These are phyloP conservation scores for Neurospora sp. DNA, from an alignment of 2,329 filamentous ascomycete species.

Conservation along the genomic window DNA sequence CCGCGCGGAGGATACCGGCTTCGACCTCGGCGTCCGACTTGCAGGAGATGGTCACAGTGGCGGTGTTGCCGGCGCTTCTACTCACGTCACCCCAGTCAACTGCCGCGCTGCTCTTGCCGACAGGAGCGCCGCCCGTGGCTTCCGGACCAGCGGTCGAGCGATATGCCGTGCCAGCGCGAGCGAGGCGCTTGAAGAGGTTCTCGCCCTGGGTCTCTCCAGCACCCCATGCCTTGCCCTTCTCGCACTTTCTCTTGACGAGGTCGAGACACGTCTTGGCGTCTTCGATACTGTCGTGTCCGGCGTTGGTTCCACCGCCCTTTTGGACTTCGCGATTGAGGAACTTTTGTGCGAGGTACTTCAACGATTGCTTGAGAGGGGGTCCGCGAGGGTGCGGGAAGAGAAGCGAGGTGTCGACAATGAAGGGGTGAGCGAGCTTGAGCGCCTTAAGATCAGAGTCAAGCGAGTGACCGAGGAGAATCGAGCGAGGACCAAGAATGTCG, in stretches of 20 bases:
- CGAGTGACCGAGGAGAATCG: conserved; percentile 72
- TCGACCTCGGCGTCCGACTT: conserved; percentile 49
- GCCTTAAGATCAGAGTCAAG: conserved; percentile 77
- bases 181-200: conserved; percentile 79
- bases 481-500: conserved; percentile 57
- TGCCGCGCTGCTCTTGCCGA: conserved; percentile 58
- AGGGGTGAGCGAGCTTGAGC: conserved; percentile 78
- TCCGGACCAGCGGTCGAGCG: conserved; percentile 48
- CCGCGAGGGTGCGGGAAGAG: conserved; percentile 86
- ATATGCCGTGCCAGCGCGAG: conserved; percentile 50
- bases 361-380: conserved; percentile 76
- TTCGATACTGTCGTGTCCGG: conserved; percentile 84
- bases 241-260: conserved; percentile 89
- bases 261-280: conserved; percentile 87
- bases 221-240: conserved; percentile 82
- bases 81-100: conserved; percentile 82
- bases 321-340: conserved; percentile 85
- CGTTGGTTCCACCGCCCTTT: conserved; percentile 53
- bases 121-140: conserved; percentile 44
- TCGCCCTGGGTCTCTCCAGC: conserved; percentile 69
- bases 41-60: conserved; percentile 46
- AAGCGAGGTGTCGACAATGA: conserved; percentile 84
- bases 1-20: conserved; percentile 44
- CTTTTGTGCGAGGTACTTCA: conserved; percentile 83
- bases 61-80: conserved; percentile 45